Evolutionary conservation across 2,329 filamentous ascomycete species (phyloP), one percentile per base, ranked within the genome.

Genomic region (Phaeoacremonium minimum): DNA sequence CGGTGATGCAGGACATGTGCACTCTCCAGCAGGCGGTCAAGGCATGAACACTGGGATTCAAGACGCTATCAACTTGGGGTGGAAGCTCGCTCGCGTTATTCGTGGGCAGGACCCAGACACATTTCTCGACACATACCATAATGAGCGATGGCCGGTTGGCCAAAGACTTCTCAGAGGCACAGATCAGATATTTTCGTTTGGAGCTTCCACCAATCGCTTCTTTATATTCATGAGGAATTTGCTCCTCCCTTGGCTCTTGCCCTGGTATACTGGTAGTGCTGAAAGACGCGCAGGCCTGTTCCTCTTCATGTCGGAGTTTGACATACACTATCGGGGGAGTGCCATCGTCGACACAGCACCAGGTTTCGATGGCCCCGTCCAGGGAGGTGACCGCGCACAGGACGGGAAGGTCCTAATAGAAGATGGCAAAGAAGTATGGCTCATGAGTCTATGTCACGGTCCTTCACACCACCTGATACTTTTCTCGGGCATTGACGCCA

Each of bases 1-100:
- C 2, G 75, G 75, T 12, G 76, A 80, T 38, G 73, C 75, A 6
- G 72, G 71, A 2, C 75, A 80, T 41, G 73, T 73, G 11, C 73
- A 78, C 41, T 72, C 62, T 26, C 72, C 72, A 0, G 66, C 68
- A 0, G 75, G 73, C 3, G 76, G 71, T 0, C 74, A 77, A 46
- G 75, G 75, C 1, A 72, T 79, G 69, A 78, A 79, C 46, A 71
- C 71, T 0, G 73, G 73, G 0, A 62, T 78, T 15, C 67, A 71
- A 16, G 73, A 77, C 38, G 66, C 70, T 1, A 58, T 70, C 18
- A 77, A 77, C 38, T 56, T 78, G 1, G 67, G 66, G 15, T 77
- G 73, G 72, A 77, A 77, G 45, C 56, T 78, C 11, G 38, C 35
- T 5, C 8, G 26, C 17, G 38, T 43, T 2, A 19, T 41, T 1